Percentiles rank a stretch among this genome's conserved stretches.
These are phyloP conservation scores for Pseudocohnilembus persalinus DNA, from an alignment of 169 alveolate species.

Conservation along the genomic window DNA sequence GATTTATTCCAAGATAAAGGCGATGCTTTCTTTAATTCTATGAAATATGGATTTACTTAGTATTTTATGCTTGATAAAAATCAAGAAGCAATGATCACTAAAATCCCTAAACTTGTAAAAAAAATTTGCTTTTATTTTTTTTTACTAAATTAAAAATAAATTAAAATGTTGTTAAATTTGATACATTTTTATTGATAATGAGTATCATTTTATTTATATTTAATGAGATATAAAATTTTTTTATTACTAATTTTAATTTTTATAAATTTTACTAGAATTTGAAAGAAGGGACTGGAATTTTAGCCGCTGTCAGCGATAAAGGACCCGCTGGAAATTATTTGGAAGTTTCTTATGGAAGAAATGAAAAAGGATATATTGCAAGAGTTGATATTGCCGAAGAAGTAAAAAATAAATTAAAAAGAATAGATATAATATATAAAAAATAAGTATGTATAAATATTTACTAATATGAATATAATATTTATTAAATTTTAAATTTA, in stretches of 20 bases:
- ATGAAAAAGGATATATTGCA: conserved; percentile 63
- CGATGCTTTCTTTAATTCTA: not conserved
- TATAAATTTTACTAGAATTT: not conserved
- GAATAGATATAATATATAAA: too few species aligned
- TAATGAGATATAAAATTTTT: too few species aligned
- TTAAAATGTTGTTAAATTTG: too few species aligned
- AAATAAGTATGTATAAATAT: conserved; percentile 7
- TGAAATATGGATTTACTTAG: not conserved
- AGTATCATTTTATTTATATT: too few species aligned
- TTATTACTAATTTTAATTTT: not conserved
- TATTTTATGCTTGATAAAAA: not conserved
- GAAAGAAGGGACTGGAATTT: conserved; percentile 13
- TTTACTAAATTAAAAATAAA: too few species aligned
- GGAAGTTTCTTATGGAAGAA: conserved; percentile 69
- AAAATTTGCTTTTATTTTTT: too few species aligned
- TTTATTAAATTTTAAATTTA: conserved; percentile 44
- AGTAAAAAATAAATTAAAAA: conserved; percentile 35
- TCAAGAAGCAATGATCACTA: not conserved
- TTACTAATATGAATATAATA: conserved; percentile 19
- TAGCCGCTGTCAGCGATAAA: conserved; percentile 11
- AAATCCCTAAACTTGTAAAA: not conserved
- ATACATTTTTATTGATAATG: too few species aligned
- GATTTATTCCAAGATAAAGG: not conserved
- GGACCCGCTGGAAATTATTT: conserved; percentile 54
- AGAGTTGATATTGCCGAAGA: conserved; percentile 42